Percentiles rank a stretch among this genome's conserved stretches.
Conservation (phyloP, 768 basidiomycete species). For the Trametopsis cervina region DNA sequence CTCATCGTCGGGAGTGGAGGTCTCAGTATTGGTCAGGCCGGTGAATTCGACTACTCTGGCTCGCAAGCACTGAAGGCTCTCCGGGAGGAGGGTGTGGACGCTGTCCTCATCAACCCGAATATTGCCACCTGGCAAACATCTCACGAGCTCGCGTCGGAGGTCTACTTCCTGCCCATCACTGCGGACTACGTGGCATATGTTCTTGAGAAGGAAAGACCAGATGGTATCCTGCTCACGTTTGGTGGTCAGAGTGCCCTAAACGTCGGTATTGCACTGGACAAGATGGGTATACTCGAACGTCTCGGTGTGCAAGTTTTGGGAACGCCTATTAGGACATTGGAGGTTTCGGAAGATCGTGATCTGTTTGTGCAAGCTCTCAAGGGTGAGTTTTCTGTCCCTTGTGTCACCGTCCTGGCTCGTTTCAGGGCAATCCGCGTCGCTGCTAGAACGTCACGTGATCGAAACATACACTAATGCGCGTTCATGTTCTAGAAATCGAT, state of each 20-base stretch:
- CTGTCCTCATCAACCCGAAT: slow-evolving; percentile 96
- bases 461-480: background rate
- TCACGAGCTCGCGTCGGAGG: slow-evolving; percentile 92
- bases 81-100: slow-evolving; percentile 88
- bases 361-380: slow-evolving; percentile 95
- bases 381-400: slow-evolving; percentile 42
- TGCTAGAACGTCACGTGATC: slow-evolving; percentile 6
- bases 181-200: slow-evolving; percentile 98
- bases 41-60: slow-evolving; percentile 99
- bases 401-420: slow-evolving; percentile 3
- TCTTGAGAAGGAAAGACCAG: slow-evolving; percentile 95
- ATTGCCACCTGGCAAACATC: slow-evolving; percentile 99
- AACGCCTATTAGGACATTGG: slow-evolving; percentile 89
- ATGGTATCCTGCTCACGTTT: slow-evolving; percentile 95
- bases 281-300: slow-evolving; percentile 92
- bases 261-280: slow-evolving; percentile 93
- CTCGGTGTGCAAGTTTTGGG: slow-evolving; percentile 91
- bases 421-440: background rate
- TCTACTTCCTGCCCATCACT: slow-evolving; percentile 96
- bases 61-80: slow-evolving; percentile 98
- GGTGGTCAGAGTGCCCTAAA: slow-evolving; percentile 98
- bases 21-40: slow-evolving; percentile 95
- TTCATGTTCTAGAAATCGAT: slow-evolving; percentile 69
- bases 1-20: slow-evolving; percentile 96
- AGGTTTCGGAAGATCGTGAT: slow-evolving; percentile 95